A percentile compares a stretch with the other conserved stretches of the same genome.
phyloP scores from a whole-genome alignment of 1,284 basidiomycete species.

The Sanghuangporus baumii region DNA sequence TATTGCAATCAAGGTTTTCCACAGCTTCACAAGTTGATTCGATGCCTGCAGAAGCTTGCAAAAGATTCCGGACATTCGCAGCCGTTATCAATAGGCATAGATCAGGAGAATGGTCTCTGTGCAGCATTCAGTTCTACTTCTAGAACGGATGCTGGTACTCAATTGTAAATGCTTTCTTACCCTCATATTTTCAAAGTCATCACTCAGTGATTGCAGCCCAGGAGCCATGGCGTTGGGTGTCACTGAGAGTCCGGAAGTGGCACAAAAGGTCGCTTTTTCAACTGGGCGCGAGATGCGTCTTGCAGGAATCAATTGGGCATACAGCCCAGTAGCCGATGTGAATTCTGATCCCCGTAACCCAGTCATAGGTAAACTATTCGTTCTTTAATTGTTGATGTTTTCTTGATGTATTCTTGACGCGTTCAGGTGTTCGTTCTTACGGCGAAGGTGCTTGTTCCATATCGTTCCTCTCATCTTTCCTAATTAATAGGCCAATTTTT shows the following conservation, averaged over 20 bases:
- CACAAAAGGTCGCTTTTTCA: slow-evolving; percentile 41
- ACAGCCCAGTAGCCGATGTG: slow-evolving; percentile 62
- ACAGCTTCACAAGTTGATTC: slow-evolving; percentile 44
- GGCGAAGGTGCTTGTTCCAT: slow-evolving; percentile 45
- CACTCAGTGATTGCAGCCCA: slow-evolving; percentile 37
- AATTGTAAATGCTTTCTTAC: slow-evolving; percentile 44
- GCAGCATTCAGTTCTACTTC: slow-evolving; percentile 52
- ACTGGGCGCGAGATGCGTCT: slow-evolving; percentile 51
- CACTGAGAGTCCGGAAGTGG: slow-evolving; percentile 40
- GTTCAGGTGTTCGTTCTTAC: slow-evolving; percentile 58
- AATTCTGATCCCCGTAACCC: slow-evolving; percentile 63
- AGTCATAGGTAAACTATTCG: slow-evolving; percentile 50
- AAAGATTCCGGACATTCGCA: slow-evolving; percentile 47
- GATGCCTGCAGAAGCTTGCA: slow-evolving; percentile 47
- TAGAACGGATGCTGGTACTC: slow-evolving; percentile 44
- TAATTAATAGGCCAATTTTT: background rate
- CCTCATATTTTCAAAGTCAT: background rate
- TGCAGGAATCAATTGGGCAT: slow-evolving; percentile 66
- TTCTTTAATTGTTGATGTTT: background rate
- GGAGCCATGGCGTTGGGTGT: slow-evolving; percentile 69
- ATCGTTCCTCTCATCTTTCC: background rate
- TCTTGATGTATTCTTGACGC: background rate
- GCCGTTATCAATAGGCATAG: slow-evolving; percentile 61
- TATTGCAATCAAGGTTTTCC: slow-evolving; percentile 34
- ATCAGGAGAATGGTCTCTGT: slow-evolving; percentile 66